Evolutionary conservation across 768 basidiomycete genomes (phyloP).

Genomic region (Auriscalpium vulgare): DNA sequence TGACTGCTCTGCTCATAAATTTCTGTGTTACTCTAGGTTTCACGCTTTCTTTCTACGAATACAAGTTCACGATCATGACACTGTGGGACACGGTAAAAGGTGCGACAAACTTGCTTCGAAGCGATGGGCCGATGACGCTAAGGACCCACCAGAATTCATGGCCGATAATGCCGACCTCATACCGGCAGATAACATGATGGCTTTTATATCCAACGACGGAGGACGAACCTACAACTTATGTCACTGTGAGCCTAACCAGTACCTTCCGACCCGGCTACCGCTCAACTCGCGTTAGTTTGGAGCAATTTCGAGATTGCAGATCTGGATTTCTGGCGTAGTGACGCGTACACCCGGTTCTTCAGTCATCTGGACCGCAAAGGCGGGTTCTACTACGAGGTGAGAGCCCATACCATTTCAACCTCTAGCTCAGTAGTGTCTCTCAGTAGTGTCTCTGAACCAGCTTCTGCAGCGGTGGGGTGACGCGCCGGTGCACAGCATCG

Average conservation of each 20-base stretch:
- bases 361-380: slow-evolving; percentile 72
- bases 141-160: slow-evolving; percentile 51
- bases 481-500: slow-evolving; percentile 82
- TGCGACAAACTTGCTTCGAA: slow-evolving; percentile 18
- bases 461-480: slow-evolving; percentile 66
- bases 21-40: slow-evolving; percentile 40
- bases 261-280: neutral
- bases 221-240: slow-evolving; percentile 71
- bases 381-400: slow-evolving; percentile 83
- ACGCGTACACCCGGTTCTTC: slow-evolving; percentile 79
- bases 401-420: neutral
- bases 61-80: slow-evolving; percentile 70
- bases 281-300: slow-evolving; percentile 54
- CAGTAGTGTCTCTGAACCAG: neutral
- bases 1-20: neutral
- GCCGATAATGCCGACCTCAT: slow-evolving; percentile 52
- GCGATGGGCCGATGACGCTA: neutral
- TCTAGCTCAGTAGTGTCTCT: no score
- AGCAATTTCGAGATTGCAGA: slow-evolving; percentile 90
- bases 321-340: slow-evolving; percentile 76
- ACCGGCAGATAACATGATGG: slow-evolving; percentile 57
- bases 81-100: slow-evolving; percentile 73
- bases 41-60: slow-evolving; percentile 74
- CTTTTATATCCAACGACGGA: slow-evolving; percentile 64
- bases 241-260: slow-evolving; percentile 42